These are phyloP conservation scores for Microascus cirrosus DNA, from an alignment of 2,329 filamentous ascomycete genomes.

Conservation along the genomic window DNA sequence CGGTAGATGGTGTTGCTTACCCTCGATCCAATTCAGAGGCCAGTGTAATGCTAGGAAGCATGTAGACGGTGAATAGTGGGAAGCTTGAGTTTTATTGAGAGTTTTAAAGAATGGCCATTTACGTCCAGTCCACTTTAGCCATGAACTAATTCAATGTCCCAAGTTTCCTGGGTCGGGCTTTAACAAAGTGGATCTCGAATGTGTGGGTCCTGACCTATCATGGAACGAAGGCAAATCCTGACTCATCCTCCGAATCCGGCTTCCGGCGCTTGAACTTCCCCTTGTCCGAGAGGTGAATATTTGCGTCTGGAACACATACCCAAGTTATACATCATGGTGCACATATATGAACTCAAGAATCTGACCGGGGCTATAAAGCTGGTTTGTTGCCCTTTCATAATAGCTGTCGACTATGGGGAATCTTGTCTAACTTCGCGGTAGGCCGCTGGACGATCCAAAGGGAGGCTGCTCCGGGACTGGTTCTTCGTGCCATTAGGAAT, in stretches of 20 bases:
- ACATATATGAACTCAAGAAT: not conserved
- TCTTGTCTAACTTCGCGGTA: not conserved
- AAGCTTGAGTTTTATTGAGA: no score
- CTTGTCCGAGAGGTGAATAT: not conserved
- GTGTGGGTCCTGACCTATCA: no score
- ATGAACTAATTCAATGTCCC: no score
- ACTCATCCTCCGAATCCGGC: not conserved
- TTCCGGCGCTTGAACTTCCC: not conserved
- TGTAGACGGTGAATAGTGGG: no score
- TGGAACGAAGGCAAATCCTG: not conserved
- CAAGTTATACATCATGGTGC: not conserved
- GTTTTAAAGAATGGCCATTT: no score
- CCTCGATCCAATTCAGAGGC: slow-evolving; percentile 55
- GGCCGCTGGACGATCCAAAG: not conserved
- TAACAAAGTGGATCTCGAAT: no score
- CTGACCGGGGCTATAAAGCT: not conserved
- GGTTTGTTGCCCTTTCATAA: not conserved
- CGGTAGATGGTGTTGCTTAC: slow-evolving; percentile 75
- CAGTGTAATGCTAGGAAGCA: no score
- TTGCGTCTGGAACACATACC: not conserved
- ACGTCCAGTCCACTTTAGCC: no score
- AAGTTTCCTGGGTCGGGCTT: no score
- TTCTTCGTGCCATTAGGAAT: not conserved
- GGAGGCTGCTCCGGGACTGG: not conserved
- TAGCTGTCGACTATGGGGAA: no score